Conservation (phyloP, 106 monocot species). For the Dendrobium officinale region DNA sequence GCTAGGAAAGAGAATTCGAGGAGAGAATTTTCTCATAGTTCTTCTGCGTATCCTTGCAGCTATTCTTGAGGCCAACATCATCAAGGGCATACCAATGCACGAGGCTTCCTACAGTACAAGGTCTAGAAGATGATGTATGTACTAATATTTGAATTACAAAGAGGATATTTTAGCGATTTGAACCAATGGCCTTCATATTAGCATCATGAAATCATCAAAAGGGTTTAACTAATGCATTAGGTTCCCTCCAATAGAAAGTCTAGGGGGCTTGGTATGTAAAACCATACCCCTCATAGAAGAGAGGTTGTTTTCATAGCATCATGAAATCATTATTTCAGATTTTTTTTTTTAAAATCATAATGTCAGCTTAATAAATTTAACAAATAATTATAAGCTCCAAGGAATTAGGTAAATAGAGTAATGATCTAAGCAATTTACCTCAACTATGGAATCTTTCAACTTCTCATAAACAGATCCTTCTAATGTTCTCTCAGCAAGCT, state of each 20-base stretch:
- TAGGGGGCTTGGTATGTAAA: background rate
- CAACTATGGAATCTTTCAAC: constrained; percentile 50
- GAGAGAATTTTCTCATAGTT: no score
- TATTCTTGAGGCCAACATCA: no score
- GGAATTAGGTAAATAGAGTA: background rate
- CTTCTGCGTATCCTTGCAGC: no score
- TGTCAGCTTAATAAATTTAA: background rate
- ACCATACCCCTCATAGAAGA: background rate
- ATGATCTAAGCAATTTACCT: constrained; percentile 32
- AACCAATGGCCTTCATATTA: background rate
- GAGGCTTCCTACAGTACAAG: no score
- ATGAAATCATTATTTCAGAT: background rate
- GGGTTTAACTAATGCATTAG: background rate
- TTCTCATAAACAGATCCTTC: constrained; percentile 51
- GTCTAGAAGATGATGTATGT: background rate
- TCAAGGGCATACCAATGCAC: no score
- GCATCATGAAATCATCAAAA: background rate
- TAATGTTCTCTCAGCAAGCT: constrained; percentile 86
- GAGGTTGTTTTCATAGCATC: background rate
- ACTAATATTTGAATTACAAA: background rate
- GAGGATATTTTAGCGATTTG: background rate
- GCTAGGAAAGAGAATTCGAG: no score
- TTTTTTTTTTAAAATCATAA: background rate
- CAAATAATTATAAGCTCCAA: background rate
- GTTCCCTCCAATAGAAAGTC: background rate